phyloP scores from a whole-genome alignment of 495 filamentous ascomycete species.

The Podospora comata region DNA sequence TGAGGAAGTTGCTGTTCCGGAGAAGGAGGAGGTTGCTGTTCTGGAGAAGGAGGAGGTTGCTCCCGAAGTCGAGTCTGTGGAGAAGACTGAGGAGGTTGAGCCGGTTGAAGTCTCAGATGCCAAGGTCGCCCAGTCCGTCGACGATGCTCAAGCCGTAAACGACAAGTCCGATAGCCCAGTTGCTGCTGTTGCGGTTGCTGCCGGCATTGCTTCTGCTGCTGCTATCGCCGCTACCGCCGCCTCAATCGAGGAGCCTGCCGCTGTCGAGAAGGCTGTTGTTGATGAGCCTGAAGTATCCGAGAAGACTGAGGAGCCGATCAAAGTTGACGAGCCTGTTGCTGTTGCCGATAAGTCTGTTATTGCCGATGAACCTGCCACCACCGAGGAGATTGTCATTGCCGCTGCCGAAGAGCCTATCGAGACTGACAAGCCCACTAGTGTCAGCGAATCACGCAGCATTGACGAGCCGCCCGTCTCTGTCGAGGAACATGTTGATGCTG shows the following conservation, averaged over 20 bases:
- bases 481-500: slow-evolving; percentile 16
- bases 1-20: slow-evolving; percentile 8
- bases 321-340: slow-evolving; percentile 15
- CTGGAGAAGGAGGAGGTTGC: not conserved
- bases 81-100: not conserved
- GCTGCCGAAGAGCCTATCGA: not conserved
- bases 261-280: slow-evolving; percentile 12
- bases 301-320: slow-evolving; percentile 15
- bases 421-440: slow-evolving; percentile 4
- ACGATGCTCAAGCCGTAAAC: not conserved
- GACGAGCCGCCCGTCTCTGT: not conserved
- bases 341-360: not conserved
- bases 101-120: slow-evolving; percentile 4
- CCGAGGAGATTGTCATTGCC: slow-evolving; percentile 6
- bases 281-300: slow-evolving; percentile 12
- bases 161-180: not conserved
- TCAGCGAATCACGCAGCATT: not conserved
- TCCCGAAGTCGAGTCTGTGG: slow-evolving; percentile 2
- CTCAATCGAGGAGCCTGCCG: slow-evolving; percentile 6
- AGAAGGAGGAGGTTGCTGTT: slow-evolving; percentile 3
- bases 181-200: slow-evolving; percentile 3
- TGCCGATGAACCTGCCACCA: not conserved
- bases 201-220: slow-evolving; percentile 11
- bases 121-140: not conserved
- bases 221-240: not conserved